Conservation (phyloP, 2,329 filamentous ascomycete species). For the Stagonosporopsis tanaceti region DNA sequence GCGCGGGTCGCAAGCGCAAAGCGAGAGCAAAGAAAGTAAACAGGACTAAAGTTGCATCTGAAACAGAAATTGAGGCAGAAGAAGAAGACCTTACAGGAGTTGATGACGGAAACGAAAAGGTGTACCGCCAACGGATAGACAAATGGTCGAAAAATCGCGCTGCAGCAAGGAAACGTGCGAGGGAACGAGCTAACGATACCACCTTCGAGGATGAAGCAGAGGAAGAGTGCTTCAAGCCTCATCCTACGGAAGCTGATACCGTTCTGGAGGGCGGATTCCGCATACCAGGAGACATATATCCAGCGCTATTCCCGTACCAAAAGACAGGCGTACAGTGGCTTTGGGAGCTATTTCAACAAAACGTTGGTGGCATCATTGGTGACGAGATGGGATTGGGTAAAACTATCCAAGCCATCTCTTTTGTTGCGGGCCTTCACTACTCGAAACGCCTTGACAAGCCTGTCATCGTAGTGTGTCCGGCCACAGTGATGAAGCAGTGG, state of each 20-base stretch:
- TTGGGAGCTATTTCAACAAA: constrained; percentile 87
- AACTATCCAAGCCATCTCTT: constrained; percentile 82
- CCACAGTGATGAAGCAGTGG: constrained; percentile 96
- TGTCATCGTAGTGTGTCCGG: constrained; percentile 89
- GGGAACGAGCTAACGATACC: constrained; percentile 43
- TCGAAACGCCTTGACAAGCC: constrained; percentile 85
- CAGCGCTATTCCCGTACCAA: constrained; percentile 93
- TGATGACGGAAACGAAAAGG: constrained; percentile 87
- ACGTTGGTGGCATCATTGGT: constrained; percentile 91
- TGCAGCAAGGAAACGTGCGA: constrained; percentile 62
- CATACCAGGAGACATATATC: constrained; percentile 90
- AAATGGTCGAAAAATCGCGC: constrained; percentile 75
- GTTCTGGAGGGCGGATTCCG: constrained; percentile 77
- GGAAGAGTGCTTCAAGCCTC: constrained; percentile 83
- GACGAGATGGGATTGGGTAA: constrained; percentile 99
- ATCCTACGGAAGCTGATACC: constrained; percentile 81
- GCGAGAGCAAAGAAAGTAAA: constrained; percentile 38
- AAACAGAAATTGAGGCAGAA: constrained; percentile 45
- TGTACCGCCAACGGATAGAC: constrained; percentile 78
- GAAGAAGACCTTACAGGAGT: constrained; percentile 68
- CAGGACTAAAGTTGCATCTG: constrained; percentile 25
- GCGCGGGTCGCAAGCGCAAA: constrained; percentile 48
- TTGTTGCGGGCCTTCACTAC: constrained; percentile 89
- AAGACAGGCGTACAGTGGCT: constrained; percentile 98
- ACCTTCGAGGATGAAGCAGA: constrained; percentile 48